Evolutionary conservation across 2,329 filamentous ascomycete genomes (phyloP), one percentile per base, ranked within the genome.

Genomic region (Aspergillus flavus): DNA sequence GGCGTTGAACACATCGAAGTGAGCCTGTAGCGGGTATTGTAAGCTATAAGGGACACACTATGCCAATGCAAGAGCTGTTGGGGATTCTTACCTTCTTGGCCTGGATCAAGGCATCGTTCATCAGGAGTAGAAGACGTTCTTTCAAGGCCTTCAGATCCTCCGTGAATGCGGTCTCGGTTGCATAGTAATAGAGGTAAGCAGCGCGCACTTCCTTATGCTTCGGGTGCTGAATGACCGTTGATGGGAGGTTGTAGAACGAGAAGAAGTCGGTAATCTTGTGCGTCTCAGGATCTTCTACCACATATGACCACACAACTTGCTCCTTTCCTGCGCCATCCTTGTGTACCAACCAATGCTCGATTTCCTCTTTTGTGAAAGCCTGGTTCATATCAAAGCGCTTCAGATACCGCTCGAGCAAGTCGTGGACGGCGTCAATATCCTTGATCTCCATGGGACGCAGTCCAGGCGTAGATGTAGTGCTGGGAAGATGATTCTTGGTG

Each of bases 131-230:
- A 66, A 99, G 85, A 30, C 94, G 89, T n/a, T 84, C 81, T 81
- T 94, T 94, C 69, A 96, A 84, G 34, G 87, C 87, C 19, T 79
- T 80, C 64, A 84, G 81, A 52, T 82, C 73, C 23, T 76, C 74
- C 2, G 74, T 75, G 67, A 97, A 91, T 12, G 89, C 94, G 6
- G 86, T 83, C 72, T 97, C 93, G 7, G 91, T 91, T 62, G 92
- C 95, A 76, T 99, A 99, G 84, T 99, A 99, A 83, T 94, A 99
- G 61, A 98, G 86, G 79, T 99, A 99, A 34, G 95, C 95, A 4
- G 94, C 95, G 68, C 90, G 91, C 72, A 99, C 89, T 62, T 88
- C 87, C 64, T 88, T 86, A 80, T 96, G 90, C 76, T 91, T 91
- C 53, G 87, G 82, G 74, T 93, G 88, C 69, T 90, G 89, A 72